Percentiles rank a stretch among this genome's conserved stretches.
phyloP scores from a whole-genome alignment of 441 rosid genomes.

The Erodium texanum region DNA sequence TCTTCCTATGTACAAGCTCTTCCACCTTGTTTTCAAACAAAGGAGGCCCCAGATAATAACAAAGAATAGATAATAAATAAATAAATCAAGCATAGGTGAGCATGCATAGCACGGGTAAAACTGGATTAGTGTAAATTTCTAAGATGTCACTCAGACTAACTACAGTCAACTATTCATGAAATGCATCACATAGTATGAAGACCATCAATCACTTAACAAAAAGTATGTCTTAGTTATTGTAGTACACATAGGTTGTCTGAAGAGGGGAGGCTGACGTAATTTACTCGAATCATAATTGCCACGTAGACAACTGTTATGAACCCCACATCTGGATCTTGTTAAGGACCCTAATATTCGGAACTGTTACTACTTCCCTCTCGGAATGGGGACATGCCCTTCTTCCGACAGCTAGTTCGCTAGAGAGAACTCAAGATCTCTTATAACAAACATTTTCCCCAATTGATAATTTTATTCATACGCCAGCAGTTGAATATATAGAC shows the following conservation, averaged over 20 bases:
- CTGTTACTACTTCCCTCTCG: too few species aligned
- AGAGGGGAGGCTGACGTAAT: not conserved
- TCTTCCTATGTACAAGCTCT: constrained; percentile 56
- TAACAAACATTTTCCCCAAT: too few species aligned
- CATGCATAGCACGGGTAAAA: not conserved
- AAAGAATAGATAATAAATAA: not conserved
- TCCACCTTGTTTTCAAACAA: constrained; percentile 48
- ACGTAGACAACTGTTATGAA: too few species aligned
- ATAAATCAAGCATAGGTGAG: not conserved
- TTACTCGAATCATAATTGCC: not conserved
- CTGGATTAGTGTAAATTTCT: not conserved
- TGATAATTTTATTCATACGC: too few species aligned
- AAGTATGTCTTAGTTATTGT: not conserved
- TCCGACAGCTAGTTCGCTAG: too few species aligned
- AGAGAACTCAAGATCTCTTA: too few species aligned
- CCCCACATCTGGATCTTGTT: too few species aligned
- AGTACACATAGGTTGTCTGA: not conserved
- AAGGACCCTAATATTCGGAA: too few species aligned
- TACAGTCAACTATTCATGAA: not conserved
- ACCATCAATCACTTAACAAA: not conserved
- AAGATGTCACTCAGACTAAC: not conserved
- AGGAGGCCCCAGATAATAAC: not conserved
- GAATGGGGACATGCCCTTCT: too few species aligned
- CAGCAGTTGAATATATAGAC: too few species aligned
- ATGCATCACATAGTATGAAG: not conserved